Evolutionary conservation across 2,329 filamentous ascomycete species (phyloP).

Genomic region (Fusarium sp.): DNA sequence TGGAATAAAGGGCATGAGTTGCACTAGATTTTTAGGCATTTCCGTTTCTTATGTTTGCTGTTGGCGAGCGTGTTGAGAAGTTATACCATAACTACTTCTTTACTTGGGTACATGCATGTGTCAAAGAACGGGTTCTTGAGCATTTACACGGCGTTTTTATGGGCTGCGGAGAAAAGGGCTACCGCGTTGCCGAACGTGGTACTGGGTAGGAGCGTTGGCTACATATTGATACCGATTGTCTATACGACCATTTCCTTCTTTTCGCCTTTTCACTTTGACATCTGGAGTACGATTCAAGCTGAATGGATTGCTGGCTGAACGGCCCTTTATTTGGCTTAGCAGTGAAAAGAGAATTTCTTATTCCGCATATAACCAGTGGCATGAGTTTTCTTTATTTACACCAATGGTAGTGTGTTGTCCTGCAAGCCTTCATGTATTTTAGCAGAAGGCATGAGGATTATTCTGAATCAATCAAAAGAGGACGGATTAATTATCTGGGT

Average conservation of each 20-base stretch:
- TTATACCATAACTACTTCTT: slow-evolving; percentile 28
- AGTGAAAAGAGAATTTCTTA: slow-evolving; percentile 6
- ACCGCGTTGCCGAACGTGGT: slow-evolving; percentile 34
- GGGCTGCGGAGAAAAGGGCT: slow-evolving; percentile 41
- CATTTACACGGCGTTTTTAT: slow-evolving; percentile 52
- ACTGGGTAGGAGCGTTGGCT: slow-evolving; percentile 39
- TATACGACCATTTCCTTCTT: slow-evolving; percentile 31
- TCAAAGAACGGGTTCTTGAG: slow-evolving; percentile 48
- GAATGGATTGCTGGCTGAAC: neutral
- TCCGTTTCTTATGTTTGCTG: slow-evolving; percentile 33
- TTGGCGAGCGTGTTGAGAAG: slow-evolving; percentile 33
- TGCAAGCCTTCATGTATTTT: slow-evolving; percentile 18
- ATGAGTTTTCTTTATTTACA: slow-evolving; percentile 32
- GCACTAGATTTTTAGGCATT: slow-evolving; percentile 24
- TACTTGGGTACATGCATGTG: slow-evolving; percentile 39
- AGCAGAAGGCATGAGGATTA: slow-evolving; percentile 8
- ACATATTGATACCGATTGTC: slow-evolving; percentile 47
- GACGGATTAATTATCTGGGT: slow-evolving; percentile 25
- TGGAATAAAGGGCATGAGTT: slow-evolving; percentile 49
- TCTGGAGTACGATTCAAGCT: neutral
- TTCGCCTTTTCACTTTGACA: slow-evolving; percentile 12
- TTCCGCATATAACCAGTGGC: slow-evolving; percentile 27
- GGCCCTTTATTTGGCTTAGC: slow-evolving; percentile 5
- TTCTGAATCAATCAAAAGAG: slow-evolving; percentile 19
- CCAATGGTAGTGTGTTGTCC: slow-evolving; percentile 1